Evolutionary conservation across 225 moss, liverwort and hornwort species (phyloP).

Genomic region (Marchantia polymorpha): DNA sequence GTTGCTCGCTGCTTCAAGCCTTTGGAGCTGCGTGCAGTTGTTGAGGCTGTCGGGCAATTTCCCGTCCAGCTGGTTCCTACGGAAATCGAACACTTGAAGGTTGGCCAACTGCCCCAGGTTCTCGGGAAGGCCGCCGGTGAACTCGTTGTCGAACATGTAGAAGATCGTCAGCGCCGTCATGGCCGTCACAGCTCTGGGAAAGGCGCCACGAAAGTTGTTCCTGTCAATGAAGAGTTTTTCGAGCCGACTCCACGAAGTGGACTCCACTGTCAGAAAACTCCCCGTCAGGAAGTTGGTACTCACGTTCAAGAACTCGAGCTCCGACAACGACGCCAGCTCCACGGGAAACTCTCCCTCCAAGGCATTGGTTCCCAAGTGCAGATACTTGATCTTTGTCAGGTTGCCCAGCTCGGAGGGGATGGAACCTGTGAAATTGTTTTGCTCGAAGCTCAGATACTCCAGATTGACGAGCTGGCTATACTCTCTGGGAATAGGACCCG

Average conservation of each 20-base stretch:
- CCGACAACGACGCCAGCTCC: constrained; percentile 28
- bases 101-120: constrained; percentile 12
- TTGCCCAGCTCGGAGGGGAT: constrained; percentile 28
- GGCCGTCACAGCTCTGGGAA: constrained; percentile 18
- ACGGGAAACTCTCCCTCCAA: constrained; percentile 24
- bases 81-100: not conserved
- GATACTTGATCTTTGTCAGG: not conserved
- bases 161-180: not conserved
- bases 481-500: constrained; percentile 23
- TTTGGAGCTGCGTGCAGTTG: not conserved
- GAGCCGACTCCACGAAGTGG: constrained; percentile 31
- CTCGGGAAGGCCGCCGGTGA: constrained; percentile 22
- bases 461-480: constrained; percentile 22
- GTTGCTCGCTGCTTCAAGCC: not conserved
- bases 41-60: constrained; percentile 3
- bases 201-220: constrained; percentile 45
- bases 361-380: constrained; percentile 10
- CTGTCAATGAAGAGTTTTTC: constrained; percentile 26
- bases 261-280: not conserved
- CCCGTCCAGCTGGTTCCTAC: constrained; percentile 14
- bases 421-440: constrained; percentile 21
- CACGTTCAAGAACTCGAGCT: not conserved
- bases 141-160: constrained; percentile 1
- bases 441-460: not conserved
- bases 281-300: not conserved